Evolutionary conservation across 495 filamentous ascomycete species (phyloP), one percentile per base, ranked within the genome.

Genomic region (Patellaria atrata): DNA sequence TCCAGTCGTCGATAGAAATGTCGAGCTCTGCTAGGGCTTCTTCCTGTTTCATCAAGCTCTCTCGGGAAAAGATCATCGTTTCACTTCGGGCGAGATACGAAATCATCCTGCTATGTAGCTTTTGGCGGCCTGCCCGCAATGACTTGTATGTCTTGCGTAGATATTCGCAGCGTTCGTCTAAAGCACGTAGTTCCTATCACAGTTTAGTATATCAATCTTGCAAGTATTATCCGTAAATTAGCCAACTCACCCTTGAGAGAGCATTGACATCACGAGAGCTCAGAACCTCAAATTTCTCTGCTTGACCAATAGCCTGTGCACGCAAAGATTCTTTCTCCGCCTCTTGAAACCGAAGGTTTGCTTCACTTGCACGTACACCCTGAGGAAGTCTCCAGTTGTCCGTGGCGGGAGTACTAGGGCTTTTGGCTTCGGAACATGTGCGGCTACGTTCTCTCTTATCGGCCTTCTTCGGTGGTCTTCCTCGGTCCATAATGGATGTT

Each of bases 101-200:
- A 43, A 78, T 73, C 51, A 81, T 77, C 22, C 77, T 63, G 11
- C 60, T 61, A 47, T 82, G 78, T 1, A 82, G 62, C 45, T 73
- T 77, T 34, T 70, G 72, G 26, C 78, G 65, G 4, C 77, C 75
- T 4, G 67, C 61, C 7, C 76, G 64, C 11, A 83, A 64, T n/a
- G 70, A 71, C 25, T 66, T 73, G 45, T 78, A 72, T 0, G 75
- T 81, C 40, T 66, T 73, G 10, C 74, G 68, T 26, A 83, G 67
- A 51, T 82, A 82, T 38, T 80, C 73, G 31, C 71, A 77, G 25
- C 75, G 65, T 33, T 77, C 68, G 41, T 83, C 78, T n/a, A 83
- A 60, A 24, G 64, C 64, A 8, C 71, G 63, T 17, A 82, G 66
- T 51, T 83, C 78, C 67, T 75, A 26, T 7, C 10, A 16, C 13